Base-by-base conservation (phyloP, 2,329 filamentous ascomycete genomes). In the Atkinsonella hypoxylon region DNA sequence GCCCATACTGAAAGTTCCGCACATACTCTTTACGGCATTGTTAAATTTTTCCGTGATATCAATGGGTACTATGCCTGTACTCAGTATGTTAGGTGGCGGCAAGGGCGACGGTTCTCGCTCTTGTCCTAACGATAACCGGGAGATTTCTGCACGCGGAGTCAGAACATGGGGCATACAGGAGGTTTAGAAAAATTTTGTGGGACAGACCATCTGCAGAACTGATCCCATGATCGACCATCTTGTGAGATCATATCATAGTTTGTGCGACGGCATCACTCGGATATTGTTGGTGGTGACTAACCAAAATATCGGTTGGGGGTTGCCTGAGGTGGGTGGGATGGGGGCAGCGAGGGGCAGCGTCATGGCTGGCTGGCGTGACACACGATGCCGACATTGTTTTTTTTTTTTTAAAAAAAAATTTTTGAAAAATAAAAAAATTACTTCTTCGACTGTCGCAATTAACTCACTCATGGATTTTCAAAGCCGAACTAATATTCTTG, bases 31-130 rank as follows among this genome's bases (percentile, higher is more conserved):
- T 22, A 75, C 71, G 11, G 80, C 81, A 20, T 70, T 59, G 6
- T 64, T 62, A 57, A 84, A 83, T 54, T 70, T 70, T 17, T 72
- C 62, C 1, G 80, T 83, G 48, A 85, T 79, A 58, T 83, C 79
- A 26, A 71, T 69, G 38, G 76, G 67, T 50, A 81, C 64, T 22
- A 83, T 65, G 39, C 79, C 78, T 10, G 72, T 67, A 48, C 68
- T 69, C 22, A 65, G 63, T 30, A 73, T 66, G 44, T 64, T 64
- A 18, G 71, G 69, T 45, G 69, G 65, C 41, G 68, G 70, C 40
- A 67, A 61, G 48, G 58, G 60, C 32, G 60, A 57, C 49, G 56
- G 55, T 53, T 64, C 61, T 50, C 56, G 50, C 42, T 57, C 61
- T 46, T 67, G 62, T 49, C 64, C 62, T 43, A 74, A 62, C 38